These are phyloP conservation scores for Xylaria grammica DNA, from an alignment of 495 filamentous ascomycete species.

Conservation along the genomic window DNA sequence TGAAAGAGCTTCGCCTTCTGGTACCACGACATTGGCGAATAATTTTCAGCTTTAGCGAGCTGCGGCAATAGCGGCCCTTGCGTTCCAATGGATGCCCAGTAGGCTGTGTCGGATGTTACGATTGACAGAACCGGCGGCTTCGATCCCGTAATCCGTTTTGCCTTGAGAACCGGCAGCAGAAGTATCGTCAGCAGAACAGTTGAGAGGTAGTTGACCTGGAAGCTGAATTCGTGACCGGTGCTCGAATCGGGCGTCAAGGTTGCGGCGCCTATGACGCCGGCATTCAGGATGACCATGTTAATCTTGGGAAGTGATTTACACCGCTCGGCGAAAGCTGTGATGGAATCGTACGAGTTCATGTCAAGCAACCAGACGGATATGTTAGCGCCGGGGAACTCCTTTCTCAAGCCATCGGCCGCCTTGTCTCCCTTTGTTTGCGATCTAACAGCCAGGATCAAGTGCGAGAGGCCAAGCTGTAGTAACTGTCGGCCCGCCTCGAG, in stretches of 20 bases:
- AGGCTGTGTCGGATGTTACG: constrained; percentile 44
- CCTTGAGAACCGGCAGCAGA: constrained; percentile 50
- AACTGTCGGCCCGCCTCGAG: constrained; percentile 56
- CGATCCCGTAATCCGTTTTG: constrained; percentile 32
- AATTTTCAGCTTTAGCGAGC: constrained; percentile 37
- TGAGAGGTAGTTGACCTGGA: constrained; percentile 52
- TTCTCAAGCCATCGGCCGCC: constrained; percentile 44
- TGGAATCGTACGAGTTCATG: constrained; percentile 51
- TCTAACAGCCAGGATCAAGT: constrained; percentile 61
- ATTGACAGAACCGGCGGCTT: constrained; percentile 44
- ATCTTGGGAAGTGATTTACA: constrained; percentile 44
- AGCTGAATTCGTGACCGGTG: constrained; percentile 50
- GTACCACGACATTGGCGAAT: constrained; percentile 38
- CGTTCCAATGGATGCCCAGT: constrained; percentile 33
- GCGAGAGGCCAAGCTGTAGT: constrained; percentile 47
- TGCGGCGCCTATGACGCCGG: constrained; percentile 42
- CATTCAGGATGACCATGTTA: constrained; percentile 57
- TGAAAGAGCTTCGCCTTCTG: constrained; percentile 46
- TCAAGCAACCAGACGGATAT: constrained; percentile 58
- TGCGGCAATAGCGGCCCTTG: constrained; percentile 46
- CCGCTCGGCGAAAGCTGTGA: constrained; percentile 48
- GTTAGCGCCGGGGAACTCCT: constrained; percentile 39
- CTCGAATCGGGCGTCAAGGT: constrained; percentile 36
- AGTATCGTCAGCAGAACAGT: constrained; percentile 52
- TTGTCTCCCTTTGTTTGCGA: constrained; percentile 50